phyloP scores from a whole-genome alignment of 192 early-diverging fungal species.

The Mortierella antarctica region DNA sequence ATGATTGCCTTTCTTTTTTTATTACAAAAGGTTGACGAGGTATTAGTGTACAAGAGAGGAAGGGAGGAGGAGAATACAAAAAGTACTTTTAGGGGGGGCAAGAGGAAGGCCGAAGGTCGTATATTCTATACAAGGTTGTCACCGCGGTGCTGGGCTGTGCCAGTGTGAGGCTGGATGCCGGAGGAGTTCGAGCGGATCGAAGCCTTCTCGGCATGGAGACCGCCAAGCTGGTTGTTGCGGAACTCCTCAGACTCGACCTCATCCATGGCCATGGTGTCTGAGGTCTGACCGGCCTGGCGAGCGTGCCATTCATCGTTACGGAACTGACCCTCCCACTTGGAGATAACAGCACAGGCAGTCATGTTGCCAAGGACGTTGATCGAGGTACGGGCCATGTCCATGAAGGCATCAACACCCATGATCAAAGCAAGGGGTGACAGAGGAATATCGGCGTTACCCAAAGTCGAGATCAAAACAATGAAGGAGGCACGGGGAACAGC shows the following conservation, averaged over 20 bases:
- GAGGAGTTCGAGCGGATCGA: slow-evolving; percentile 29
- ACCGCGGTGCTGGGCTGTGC: slow-evolving; percentile 1
- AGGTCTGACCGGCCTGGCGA: slow-evolving; percentile 13
- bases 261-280: slow-evolving; percentile 28
- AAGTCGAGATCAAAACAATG: slow-evolving; percentile 67
- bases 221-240: slow-evolving; percentile 14
- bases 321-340: slow-evolving; percentile 76
- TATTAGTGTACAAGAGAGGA: not conserved
- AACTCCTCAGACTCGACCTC: slow-evolving; percentile 30
- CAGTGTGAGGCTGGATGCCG: slow-evolving; percentile 4
- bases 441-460: slow-evolving; percentile 67
- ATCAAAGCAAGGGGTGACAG: slow-evolving; percentile 68
- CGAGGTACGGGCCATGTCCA: slow-evolving; percentile 80
- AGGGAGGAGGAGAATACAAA: not conserved
- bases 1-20: too few species aligned
- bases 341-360: slow-evolving; percentile 71
- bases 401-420: slow-evolving; percentile 79
- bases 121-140: slow-evolving; percentile 30
- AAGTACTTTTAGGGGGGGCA: not conserved
- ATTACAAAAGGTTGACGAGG: too few species aligned
- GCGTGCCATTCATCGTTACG: slow-evolving; percentile 57
- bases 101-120: not conserved
- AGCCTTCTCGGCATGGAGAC: slow-evolving; percentile 28
- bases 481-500: slow-evolving; percentile 70
- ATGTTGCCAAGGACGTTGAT: slow-evolving; percentile 81